Evolutionary conservation across 2,329 filamentous ascomycete genomes (phyloP), one percentile per base, ranked within the genome.

Genomic region (Pleomassaria siparia): DNA sequence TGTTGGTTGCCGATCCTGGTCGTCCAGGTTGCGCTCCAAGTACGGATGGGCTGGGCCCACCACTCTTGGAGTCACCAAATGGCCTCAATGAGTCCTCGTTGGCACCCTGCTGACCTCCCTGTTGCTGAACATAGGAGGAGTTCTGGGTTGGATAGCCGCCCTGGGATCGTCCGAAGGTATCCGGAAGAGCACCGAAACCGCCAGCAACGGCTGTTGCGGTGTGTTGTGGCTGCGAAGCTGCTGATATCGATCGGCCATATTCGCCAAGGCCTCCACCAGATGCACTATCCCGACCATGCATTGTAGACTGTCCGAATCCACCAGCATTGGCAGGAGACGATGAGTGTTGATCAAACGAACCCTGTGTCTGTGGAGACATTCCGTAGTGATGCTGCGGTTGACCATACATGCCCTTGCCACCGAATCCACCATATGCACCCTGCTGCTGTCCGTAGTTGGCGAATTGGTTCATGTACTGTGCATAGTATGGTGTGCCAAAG

Each of bases 391-490:
- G n/a, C n/a, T n/a, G 77, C 32, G 82, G 81, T 58, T 84, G 83
- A 25, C 77, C 81, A 60, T 86, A 86, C 80, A 84, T 83, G 10
- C 35, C 78, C 54, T 77, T 80, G 57, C 81, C 80, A 39, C 77
- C 78, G 50, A 80, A 83, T 29, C 74, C 75, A 53, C 74, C 73
- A 54, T 78, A 78, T 24, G 70, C 73, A 49, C 70, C 69, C 51
- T 74, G 37, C 24, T 40, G 37, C 30, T 44, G 76, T 53, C 72
- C 78, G 50, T 75, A 76, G 47, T 78, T 80, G 49, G 76, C 78
- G 58, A 81, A 85, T 65, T 85, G 81, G 64, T 80, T 82, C 74
- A 84, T 80, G 71, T 86, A 86, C 43, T 79, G 74, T 54, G 75
- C 72, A 59, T 85, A 85, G 63, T 85, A 84, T 33, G 82, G 82